A percentile compares a stretch with the other conserved stretches of the same genome.
These are phyloP conservation scores for Lantana camara DNA, from an alignment of 257 asterid species.

Conservation along the genomic window DNA sequence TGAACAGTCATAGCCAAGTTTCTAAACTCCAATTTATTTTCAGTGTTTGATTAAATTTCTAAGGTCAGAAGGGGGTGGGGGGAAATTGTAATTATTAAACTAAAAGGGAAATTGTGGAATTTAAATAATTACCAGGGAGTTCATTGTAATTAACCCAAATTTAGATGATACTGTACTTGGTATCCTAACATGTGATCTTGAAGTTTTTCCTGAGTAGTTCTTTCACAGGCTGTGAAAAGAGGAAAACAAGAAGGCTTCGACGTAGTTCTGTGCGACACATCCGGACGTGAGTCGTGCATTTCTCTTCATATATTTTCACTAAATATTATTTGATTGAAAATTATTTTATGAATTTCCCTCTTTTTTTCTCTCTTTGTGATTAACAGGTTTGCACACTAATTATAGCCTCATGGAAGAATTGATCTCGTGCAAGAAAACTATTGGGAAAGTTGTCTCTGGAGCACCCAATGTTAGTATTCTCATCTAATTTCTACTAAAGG, in stretches of 20 bases:
- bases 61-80: too few species aligned
- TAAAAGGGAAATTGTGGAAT: too few species aligned
- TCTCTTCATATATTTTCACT: conserved; percentile 7
- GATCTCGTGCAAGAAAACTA: conserved; percentile 80
- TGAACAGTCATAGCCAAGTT: too few species aligned
- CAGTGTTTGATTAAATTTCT: too few species aligned
- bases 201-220: conserved; percentile 83
- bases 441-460: conserved; percentile 72
- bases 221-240: conserved; percentile 93
- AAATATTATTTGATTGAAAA: background rate
- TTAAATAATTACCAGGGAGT: too few species aligned
- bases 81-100: too few species aligned
- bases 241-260: conserved; percentile 81
- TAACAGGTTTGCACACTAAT: conserved; percentile 87
- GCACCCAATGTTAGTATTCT: conserved; percentile 81
- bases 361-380: conserved; percentile 11
- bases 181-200: conserved; percentile 47
- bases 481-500: background rate
- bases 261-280: conserved; percentile 88
- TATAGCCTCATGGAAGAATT: conserved; percentile 97
- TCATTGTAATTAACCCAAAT: background rate
- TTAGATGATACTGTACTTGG: conserved; percentile 10
- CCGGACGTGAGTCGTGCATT: conserved; percentile 76
- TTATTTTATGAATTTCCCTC: background rate
- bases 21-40: too few species aligned